Percentiles rank a stretch among this genome's conserved stretches.
phyloP scores from a whole-genome alignment of 2,329 filamentous ascomycete species.

The Aspergillus japonicus region DNA sequence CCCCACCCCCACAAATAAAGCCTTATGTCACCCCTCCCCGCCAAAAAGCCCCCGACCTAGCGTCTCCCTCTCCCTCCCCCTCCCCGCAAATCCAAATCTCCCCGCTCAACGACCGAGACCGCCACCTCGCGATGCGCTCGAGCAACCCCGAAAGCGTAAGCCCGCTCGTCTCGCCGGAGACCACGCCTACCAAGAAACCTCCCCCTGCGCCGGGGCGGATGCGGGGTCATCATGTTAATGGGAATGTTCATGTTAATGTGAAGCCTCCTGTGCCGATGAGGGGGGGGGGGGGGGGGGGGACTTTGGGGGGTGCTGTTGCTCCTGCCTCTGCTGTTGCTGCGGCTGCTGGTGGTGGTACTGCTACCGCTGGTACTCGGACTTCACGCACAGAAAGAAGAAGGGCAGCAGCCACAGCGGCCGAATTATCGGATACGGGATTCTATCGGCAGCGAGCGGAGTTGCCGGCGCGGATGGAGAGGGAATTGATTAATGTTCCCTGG shows the following conservation, averaged over 20 bases:
- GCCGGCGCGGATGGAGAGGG: constrained; percentile 22
- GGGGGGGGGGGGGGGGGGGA: neutral
- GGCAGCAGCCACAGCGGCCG: constrained; percentile 12
- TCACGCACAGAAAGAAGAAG: neutral
- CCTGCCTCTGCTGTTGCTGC: neutral
- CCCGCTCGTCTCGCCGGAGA: neutral
- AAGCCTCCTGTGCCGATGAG: neutral
- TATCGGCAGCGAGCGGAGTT: constrained; percentile 28
- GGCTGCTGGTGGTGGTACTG: neutral
- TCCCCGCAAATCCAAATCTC: neutral
- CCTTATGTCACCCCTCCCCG: neutral
- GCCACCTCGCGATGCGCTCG: neutral
- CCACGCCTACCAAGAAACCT: too few species aligned
- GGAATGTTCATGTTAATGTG: too few species aligned
- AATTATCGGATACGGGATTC: constrained; percentile 32
- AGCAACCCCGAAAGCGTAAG: neutral
- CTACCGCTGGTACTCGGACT: neutral
- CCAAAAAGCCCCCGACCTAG: neutral
- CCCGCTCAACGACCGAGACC: neutral
- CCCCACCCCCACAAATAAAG: too few species aligned
- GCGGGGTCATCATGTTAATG: too few species aligned
- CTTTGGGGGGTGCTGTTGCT: neutral
- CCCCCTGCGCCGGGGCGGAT: too few species aligned
- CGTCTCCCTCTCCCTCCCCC: too few species aligned
- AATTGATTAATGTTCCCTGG: constrained; percentile 30